Evolutionary conservation across 768 basidiomycete genomes (phyloP).

Genomic region (Auricularia auricula-judae): DNA sequence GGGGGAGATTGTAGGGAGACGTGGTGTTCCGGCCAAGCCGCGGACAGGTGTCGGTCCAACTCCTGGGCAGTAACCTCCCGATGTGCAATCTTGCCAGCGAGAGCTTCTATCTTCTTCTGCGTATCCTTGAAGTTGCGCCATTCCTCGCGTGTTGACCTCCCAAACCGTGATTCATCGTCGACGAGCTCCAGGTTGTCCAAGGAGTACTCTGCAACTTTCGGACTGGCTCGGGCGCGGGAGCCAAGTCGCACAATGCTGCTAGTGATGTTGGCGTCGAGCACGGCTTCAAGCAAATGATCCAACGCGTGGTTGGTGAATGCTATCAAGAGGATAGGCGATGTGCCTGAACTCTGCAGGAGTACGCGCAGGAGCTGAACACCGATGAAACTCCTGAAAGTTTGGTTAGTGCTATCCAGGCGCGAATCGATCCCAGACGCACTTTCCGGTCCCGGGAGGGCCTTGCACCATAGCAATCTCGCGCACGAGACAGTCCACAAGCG

Average conservation of each 20-base stretch:
- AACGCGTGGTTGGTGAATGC: slow-evolving; percentile 74
- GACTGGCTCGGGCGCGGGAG: slow-evolving; percentile 41
- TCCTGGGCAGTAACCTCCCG: slow-evolving; percentile 24
- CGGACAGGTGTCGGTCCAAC: slow-evolving; percentile 30
- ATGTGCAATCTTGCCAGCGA: slow-evolving; percentile 34
- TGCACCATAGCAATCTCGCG: slow-evolving; percentile 59
- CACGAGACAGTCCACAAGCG: slow-evolving; percentile 49
- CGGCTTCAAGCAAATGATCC: slow-evolving; percentile 56
- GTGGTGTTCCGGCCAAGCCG: slow-evolving; percentile 38
- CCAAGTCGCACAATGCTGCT: slow-evolving; percentile 57
- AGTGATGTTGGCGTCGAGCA: slow-evolving; percentile 57
- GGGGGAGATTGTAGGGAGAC: slow-evolving; percentile 34
- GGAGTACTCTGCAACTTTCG: slow-evolving; percentile 47
- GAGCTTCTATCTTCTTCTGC: slow-evolving; percentile 32
- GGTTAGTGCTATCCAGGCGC: not conserved
- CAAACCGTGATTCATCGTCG: slow-evolving; percentile 29
- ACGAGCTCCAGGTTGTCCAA: slow-evolving; percentile 46
- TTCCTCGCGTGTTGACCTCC: slow-evolving; percentile 22
- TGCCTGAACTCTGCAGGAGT: slow-evolving; percentile 34
- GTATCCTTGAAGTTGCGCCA: slow-evolving; percentile 30
- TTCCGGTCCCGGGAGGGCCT: slow-evolving; percentile 74
- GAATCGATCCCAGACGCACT: slow-evolving; percentile 24
- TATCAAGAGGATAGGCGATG: slow-evolving; percentile 44
- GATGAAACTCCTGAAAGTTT: slow-evolving; percentile 40
- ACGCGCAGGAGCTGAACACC: slow-evolving; percentile 61